These are phyloP conservation scores for Podospora pseudocomata DNA, from an alignment of 495 filamentous ascomycete genomes.

Conservation along the genomic window DNA sequence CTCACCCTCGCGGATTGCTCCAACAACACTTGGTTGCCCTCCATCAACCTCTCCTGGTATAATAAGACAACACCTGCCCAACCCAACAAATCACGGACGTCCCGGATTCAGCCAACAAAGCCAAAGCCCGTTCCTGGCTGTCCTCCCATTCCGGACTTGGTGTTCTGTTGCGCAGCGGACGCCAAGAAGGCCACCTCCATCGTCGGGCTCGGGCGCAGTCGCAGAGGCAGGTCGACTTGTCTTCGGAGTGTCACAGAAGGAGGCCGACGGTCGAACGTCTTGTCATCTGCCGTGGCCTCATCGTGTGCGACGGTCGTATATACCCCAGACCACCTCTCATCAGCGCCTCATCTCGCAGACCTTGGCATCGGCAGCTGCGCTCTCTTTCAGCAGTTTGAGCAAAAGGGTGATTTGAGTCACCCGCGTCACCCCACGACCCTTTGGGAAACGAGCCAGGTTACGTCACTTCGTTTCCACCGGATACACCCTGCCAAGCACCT, in stretches of 20 bases:
- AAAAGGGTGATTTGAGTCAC: constrained; percentile 17
- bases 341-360: not conserved
- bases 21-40: too few species aligned
- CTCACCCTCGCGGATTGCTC: too few species aligned
- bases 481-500: constrained; percentile 3
- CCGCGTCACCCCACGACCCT: constrained; percentile 9
- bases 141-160: not conserved
- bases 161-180: not conserved
- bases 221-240: not conserved
- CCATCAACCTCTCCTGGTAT: not conserved
- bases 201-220: not conserved
- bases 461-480: constrained; percentile 16
- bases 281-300: constrained; percentile 14
- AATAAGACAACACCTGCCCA: not conserved
- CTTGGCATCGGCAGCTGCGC: constrained; percentile 15
- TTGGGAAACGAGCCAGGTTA: constrained; percentile 9
- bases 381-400: not conserved
- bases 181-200: constrained; percentile 2
- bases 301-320: not conserved
- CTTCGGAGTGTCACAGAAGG: constrained; percentile 2
- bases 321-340: constrained; percentile 9
- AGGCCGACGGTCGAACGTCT: constrained; percentile 1
- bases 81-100: not conserved
- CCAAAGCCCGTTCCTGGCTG: not conserved
- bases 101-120: not conserved